Conservation (phyloP, 495 filamentous ascomycete species). For the Sordaria brevicollis region DNA sequence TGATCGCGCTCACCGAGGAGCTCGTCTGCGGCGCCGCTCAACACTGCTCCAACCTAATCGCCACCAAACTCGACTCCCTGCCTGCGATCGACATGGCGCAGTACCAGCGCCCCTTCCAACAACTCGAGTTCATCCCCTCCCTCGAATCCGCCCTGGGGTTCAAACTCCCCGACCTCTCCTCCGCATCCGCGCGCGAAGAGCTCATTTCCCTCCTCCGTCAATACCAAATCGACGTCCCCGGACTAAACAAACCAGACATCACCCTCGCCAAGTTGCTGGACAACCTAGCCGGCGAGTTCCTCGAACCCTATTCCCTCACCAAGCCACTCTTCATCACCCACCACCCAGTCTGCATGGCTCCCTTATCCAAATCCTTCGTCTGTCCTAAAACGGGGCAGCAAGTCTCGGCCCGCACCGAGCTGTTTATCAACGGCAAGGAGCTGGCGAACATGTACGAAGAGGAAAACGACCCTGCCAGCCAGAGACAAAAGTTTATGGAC, state of each 20-base stretch:
- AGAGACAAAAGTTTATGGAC: constrained; percentile 68
- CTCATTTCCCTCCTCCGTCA: constrained; percentile 45
- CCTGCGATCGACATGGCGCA: constrained; percentile 36
- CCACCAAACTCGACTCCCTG: constrained; percentile 36
- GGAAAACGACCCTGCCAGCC: constrained; percentile 85
- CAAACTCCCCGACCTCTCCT: constrained; percentile 57
- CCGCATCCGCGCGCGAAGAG: constrained; percentile 41
- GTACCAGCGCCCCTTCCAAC: constrained; percentile 39
- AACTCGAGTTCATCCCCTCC: constrained; percentile 72
- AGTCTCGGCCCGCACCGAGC: constrained; percentile 69
- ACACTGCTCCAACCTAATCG: constrained; percentile 40
- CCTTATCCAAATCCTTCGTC: constrained; percentile 76
- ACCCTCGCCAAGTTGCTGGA: constrained; percentile 79
- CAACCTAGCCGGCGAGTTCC: constrained; percentile 59
- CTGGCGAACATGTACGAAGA: constrained; percentile 95
- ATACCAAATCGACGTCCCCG: constrained; percentile 35
- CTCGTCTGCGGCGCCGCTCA: constrained; percentile 50
- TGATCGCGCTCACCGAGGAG: constrained; percentile 64
- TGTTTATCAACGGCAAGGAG: constrained; percentile 74
- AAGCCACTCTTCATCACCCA: constrained; percentile 82
- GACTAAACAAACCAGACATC: constrained; percentile 34
- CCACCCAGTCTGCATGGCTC: constrained; percentile 85
- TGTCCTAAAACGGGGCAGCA: constrained; percentile 51
- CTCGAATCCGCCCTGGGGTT: constrained; percentile 56
- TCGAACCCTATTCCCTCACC: constrained; percentile 57